A percentile compares a stretch with the other conserved stretches of the same genome.
Conservation (phyloP, 345 rosid species). For the Eutrema heterophyllum region DNA sequence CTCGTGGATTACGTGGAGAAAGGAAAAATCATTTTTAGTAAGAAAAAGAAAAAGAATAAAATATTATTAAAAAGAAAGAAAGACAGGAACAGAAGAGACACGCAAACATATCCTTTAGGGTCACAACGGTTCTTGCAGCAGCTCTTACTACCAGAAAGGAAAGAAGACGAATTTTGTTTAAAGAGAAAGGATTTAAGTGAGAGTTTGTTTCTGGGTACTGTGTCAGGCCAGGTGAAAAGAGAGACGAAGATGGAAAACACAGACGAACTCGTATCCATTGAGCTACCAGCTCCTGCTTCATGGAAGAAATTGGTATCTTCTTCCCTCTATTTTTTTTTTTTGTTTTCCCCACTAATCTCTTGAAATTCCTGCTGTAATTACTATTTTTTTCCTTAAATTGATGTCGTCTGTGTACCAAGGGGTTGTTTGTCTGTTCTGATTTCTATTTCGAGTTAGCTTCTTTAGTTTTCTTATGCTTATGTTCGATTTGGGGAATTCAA, state of each 20-base stretch:
- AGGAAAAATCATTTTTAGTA: background rate
- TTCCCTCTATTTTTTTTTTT: background rate
- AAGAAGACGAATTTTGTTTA: background rate
- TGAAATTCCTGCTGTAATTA: background rate
- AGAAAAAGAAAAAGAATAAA: background rate
- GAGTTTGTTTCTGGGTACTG: background rate
- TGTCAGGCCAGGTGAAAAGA: conserved; percentile 5
- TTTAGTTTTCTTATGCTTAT: background rate
- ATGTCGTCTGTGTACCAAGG: background rate
- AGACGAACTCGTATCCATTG: conserved; percentile 61
- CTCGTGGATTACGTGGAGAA: conserved; percentile 30
- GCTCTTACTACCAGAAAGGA: conserved; percentile 16
- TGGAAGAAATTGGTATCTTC: conserved; percentile 74
- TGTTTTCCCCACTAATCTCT: background rate
- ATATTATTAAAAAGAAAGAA: background rate
- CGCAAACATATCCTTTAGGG: conserved; percentile 31
- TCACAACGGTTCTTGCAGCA: conserved; percentile 22
- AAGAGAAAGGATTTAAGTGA: background rate
- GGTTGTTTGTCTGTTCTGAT: background rate
- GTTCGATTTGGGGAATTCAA: conserved; percentile 11
- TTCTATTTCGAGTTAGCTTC: background rate
- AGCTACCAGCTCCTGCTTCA: conserved; percentile 76
- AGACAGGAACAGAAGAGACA: conserved; percentile 12
- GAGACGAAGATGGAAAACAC: conserved; percentile 37
- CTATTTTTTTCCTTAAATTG: background rate